Conservation (phyloP, 345 rosid species). For the Eucalyptus camaldulensis region DNA sequence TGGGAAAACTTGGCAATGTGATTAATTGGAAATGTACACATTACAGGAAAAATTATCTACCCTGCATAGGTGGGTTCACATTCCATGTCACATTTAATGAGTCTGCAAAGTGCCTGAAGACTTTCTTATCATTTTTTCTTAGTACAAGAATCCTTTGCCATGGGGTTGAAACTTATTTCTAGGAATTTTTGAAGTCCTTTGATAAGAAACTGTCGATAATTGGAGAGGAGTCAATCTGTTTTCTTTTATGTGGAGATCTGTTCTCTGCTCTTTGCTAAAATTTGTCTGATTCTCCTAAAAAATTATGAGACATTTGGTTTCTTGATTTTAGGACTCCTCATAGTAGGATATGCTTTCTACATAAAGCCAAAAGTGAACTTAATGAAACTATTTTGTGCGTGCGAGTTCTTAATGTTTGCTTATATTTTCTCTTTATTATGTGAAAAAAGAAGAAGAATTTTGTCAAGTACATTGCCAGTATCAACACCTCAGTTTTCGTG, state of each 20-base stretch:
- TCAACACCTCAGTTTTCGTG: background rate
- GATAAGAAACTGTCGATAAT: background rate
- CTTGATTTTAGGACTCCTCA: background rate
- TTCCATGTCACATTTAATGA: background rate
- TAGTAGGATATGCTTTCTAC: background rate
- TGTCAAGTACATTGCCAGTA: background rate
- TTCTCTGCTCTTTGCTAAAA: background rate
- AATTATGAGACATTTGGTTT: background rate
- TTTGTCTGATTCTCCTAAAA: background rate
- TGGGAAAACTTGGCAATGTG: background rate
- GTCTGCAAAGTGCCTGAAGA: background rate
- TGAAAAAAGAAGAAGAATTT: background rate
- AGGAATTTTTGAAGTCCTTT: background rate
- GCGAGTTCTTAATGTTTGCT: background rate
- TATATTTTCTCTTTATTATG: background rate
- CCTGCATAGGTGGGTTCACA: background rate
- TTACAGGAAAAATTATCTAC: background rate
- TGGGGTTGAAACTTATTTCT: background rate
- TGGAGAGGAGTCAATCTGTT: background rate
- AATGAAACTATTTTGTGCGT: background rate
- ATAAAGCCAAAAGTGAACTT: background rate
- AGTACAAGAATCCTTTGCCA: background rate
- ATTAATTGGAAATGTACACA: background rate
- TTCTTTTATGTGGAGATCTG: background rate
- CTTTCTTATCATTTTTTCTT: background rate